These are phyloP conservation scores for Euphorbia tirucalli DNA, from an alignment of 345 rosid genomes.

Conservation along the genomic window DNA sequence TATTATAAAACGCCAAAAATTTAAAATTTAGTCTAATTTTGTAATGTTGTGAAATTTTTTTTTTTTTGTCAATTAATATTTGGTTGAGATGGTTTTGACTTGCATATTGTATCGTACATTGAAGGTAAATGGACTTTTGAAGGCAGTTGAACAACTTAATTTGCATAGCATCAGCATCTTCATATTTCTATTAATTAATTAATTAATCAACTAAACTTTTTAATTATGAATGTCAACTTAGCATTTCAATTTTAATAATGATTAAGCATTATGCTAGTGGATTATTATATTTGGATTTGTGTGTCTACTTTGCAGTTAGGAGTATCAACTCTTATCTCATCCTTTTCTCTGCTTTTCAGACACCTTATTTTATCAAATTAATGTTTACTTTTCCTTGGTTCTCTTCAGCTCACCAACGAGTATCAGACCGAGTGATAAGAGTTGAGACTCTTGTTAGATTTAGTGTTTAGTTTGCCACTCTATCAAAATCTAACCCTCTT, in stretches of 20 bases:
- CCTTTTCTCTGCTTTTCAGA: too few relatives aligned
- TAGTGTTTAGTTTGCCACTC: too few relatives aligned
- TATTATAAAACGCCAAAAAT: background rate
- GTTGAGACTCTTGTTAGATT: too few relatives aligned
- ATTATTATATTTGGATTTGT: too few relatives aligned
- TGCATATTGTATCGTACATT: background rate
- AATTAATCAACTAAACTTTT: background rate
- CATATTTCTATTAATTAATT: background rate
- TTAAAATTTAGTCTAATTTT: background rate
- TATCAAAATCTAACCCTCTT: too few relatives aligned
- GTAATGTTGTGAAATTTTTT: background rate
- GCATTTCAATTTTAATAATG: background rate
- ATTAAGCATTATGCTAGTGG: background rate
- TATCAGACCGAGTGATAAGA: too few relatives aligned
- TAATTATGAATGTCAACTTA: background rate
- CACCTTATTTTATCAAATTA: too few relatives aligned
- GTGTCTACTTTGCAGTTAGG: too few relatives aligned
- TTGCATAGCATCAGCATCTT: constrained; percentile 5
- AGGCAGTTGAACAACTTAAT: constrained; percentile 5
- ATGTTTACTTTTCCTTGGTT: too few relatives aligned
- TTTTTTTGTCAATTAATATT: background rate
- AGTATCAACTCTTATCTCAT: too few relatives aligned
- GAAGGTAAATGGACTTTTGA: too few relatives aligned
- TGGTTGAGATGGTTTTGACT: constrained; percentile 1
- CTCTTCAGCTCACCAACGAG: too few relatives aligned